Percentiles rank a stretch among this genome's conserved stretches.
phyloP scores from a whole-genome alignment of 1,139 yeast species.

The Arxiozyma bovina region DNA sequence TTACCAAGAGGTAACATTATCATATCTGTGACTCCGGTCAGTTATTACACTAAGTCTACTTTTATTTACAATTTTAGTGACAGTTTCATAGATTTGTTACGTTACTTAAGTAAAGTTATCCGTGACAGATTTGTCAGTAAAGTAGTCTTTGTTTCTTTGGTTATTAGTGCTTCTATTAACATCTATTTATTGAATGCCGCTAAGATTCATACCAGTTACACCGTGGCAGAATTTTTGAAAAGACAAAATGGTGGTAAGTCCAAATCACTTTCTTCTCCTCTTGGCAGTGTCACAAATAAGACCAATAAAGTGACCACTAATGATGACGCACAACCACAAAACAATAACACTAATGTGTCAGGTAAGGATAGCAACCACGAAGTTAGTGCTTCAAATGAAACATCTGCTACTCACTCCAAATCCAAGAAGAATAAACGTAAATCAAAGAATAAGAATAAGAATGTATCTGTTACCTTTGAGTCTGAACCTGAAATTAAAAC shows the following conservation, averaged over 20 bases:
- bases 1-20: conserved; percentile 33
- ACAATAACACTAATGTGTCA: not conserved
- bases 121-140: conserved; percentile 78
- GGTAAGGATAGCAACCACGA: not conserved
- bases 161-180: conserved; percentile 69
- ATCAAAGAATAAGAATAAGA: not conserved
- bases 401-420: not conserved
- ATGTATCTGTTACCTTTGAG: not conserved
- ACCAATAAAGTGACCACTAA: not conserved
- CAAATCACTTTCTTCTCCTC: not conserved
- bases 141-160: conserved; percentile 62
- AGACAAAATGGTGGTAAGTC: conserved; percentile 7
- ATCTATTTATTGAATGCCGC: conserved; percentile 75
- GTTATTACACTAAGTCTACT: conserved; percentile 62
- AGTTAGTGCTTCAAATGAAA: not conserved
- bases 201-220: conserved; percentile 42
- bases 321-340: not conserved
- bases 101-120: conserved; percentile 58
- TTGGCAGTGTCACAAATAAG: not conserved
- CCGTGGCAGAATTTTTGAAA: conserved; percentile 24
- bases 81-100: conserved; percentile 43
- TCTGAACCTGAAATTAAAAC: not conserved
- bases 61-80: conserved; percentile 61
- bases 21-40: conserved; percentile 59
- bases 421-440: conserved; percentile 2